These are phyloP conservation scores for Colletotrichum costaricense DNA, from an alignment of 2,329 filamentous ascomycete species.

Conservation along the genomic window DNA sequence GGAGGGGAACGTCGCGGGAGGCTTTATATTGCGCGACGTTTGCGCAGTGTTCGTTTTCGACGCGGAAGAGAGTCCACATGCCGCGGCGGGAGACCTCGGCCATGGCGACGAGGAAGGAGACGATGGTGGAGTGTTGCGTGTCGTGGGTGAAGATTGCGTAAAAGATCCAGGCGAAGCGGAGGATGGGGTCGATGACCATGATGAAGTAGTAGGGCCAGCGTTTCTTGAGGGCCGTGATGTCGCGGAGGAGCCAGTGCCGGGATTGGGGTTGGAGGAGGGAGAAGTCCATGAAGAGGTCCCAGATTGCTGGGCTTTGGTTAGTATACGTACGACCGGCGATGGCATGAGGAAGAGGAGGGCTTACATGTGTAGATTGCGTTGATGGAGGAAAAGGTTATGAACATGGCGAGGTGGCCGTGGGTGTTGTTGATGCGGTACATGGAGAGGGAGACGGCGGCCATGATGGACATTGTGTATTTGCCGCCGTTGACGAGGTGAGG, in stretches of 20 bases:
- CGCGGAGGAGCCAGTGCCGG: constrained; percentile 75
- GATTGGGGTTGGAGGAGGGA: constrained; percentile 85
- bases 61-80: constrained; percentile 91
- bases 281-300: constrained; percentile 98
- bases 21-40: constrained; percentile 94
- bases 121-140: constrained; percentile 82
- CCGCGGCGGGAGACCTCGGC: constrained; percentile 86
- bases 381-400: constrained; percentile 82
- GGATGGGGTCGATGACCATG: constrained; percentile 83
- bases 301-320: constrained; percentile 68
- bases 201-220: constrained; percentile 88
- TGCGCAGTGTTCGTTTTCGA: constrained; percentile 97
- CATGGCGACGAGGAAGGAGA: constrained; percentile 83
- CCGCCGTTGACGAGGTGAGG: constrained; percentile 93
- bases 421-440: constrained; percentile 81
- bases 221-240: constrained; percentile 82
- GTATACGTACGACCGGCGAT: background rate
- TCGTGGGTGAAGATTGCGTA: constrained; percentile 87
- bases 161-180: constrained; percentile 95
- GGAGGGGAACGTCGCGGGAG: constrained; percentile 85
- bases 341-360: constrained; percentile 38
- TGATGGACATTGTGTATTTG: constrained; percentile 89
- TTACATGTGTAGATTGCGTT: constrained; percentile 86
- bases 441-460: constrained; percentile 82
- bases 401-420: constrained; percentile 71